Percentiles rank a stretch among this genome's conserved stretches.
Conservation (phyloP, 139 green algal species). For the Chloropicon primus region DNA sequence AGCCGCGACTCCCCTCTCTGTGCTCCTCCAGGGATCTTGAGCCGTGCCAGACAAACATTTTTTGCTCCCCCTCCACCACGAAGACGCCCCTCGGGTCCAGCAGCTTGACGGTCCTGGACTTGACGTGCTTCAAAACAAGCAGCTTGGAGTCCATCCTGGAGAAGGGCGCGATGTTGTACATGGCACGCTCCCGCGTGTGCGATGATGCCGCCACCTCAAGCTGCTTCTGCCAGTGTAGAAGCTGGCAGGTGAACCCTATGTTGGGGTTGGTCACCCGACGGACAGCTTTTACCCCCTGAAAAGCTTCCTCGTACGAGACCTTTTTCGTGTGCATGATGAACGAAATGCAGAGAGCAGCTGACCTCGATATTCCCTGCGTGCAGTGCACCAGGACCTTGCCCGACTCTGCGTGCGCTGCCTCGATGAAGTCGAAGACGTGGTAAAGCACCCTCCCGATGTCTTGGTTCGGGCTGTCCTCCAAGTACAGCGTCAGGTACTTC, state of each 20-base stretch:
- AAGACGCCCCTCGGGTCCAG: background rate
- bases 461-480: conserved; percentile 80
- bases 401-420: conserved; percentile 29
- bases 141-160: background rate
- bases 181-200: background rate
- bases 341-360: conserved; percentile 67
- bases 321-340: conserved; percentile 84
- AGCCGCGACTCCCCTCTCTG: background rate
- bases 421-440: conserved; percentile 90
- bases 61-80: background rate
- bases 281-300: conserved; percentile 53
- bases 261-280: conserved; percentile 84
- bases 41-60: background rate
- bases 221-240: conserved; percentile 4
- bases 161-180: background rate
- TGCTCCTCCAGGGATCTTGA: background rate
- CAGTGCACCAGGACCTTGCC: conserved; percentile 59
- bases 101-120: background rate
- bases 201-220: background rate
- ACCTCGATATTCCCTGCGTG: conserved; percentile 76
- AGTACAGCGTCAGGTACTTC: conserved; percentile 69
- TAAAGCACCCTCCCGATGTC: conserved; percentile 87
- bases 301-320: conserved; percentile 67
- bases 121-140: background rate
- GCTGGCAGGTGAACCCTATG: conserved; percentile 77